Evolutionary conservation across 2,329 filamentous ascomycete genomes (phyloP), one percentile per base, ranked within the genome.

Genomic region (Penicillium sp.): DNA sequence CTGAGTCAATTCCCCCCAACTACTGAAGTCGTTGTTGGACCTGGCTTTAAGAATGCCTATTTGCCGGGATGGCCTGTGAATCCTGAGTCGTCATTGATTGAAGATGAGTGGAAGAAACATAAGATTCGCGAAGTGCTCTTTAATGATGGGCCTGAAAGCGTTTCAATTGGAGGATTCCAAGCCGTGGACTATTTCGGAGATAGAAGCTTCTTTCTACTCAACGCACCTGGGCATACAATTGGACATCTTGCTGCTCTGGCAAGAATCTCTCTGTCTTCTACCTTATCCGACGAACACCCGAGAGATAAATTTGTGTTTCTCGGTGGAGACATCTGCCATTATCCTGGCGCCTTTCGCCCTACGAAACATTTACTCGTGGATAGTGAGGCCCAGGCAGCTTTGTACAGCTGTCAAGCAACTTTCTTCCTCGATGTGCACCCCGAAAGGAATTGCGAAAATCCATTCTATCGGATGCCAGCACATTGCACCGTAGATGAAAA

Each of bases 171-270:
- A 26, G 49, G 35, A 8, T 52, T 52, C 26, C 49, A 11, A n/a
- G 49, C 49, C 4, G 6, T 52, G 14, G 49, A 52, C 11, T 52
- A 52, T 38, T 26, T 52, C 10, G 49, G 33, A 22, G 49, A 52
- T 37, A 33, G 49, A 52, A 52, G 49, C 33, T 52, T 52, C 22
- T 52, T 38, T 38, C 22, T 52, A 19, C 49, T 52, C 11, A 14
- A 52, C 26, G 49, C 49, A 14, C 49, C 49, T 38, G 49, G 49
- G 6, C 49, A 52, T 37, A 52, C 49, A 16, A 37, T 52, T 19
- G 49, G 49, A 13, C 49, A 52, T 16, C 49, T 52, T 7, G 49
- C 49, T 16, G 49, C 33, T 19, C 30, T 52, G 6, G 49, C 49
- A 26, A n/a, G 33, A 22, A 19, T 52, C 3, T 37, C 33, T 16